Conservation (phyloP, 108 stramenopile species). For the Parietichytrium sp. region DNA sequence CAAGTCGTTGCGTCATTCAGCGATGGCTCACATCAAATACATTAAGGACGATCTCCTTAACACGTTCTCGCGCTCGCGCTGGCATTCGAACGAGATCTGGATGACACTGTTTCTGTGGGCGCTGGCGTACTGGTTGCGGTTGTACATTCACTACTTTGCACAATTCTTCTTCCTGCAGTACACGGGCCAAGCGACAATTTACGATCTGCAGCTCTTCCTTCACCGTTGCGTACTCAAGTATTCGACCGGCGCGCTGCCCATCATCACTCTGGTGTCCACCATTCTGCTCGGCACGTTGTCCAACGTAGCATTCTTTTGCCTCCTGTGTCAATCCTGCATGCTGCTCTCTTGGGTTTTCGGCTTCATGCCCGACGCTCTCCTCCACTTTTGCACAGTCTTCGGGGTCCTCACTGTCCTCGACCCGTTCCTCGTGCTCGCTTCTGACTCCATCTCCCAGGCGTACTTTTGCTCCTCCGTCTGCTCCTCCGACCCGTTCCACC, state of each 20-base stretch:
- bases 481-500: neutral
- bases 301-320: neutral
- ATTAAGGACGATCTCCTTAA: neutral
- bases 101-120: neutral
- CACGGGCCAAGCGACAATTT: neutral
- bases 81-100: slow-evolving; percentile 9
- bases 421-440: neutral
- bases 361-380: neutral
- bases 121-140: neutral
- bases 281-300: neutral
- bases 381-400: neutral
- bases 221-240: slow-evolving; percentile 15
- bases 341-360: neutral
- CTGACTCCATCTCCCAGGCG: neutral
- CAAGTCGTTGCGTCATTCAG: neutral
- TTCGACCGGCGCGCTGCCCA: neutral
- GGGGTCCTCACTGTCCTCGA: neutral
- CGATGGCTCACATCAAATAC: neutral
- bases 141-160: neutral
- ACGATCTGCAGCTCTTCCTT: neutral
- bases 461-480: neutral
- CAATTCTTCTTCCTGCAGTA: neutral
- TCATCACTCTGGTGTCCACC: neutral
- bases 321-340: neutral
- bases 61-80: neutral